Evolutionary conservation across 1,284 basidiomycete species (phyloP).

Genomic region (Rhodotorula sp.): DNA sequence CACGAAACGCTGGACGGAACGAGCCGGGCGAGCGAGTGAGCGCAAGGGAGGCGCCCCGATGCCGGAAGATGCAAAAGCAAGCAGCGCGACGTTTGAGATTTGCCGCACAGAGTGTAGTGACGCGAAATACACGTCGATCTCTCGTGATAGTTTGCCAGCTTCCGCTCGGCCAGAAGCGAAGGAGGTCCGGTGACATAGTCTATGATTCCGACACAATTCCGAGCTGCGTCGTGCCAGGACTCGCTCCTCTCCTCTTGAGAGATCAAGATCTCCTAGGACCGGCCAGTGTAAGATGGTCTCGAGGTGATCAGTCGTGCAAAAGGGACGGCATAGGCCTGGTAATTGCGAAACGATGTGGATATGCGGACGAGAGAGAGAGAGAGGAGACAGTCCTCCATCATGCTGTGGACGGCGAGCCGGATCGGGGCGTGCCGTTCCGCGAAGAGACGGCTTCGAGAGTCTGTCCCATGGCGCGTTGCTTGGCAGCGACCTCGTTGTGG

Average conservation of each 20-base stretch:
- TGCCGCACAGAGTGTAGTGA: too few relatives aligned
- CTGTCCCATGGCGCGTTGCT: constrained; percentile 23
- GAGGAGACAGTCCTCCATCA: neutral
- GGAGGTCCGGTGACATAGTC: too few relatives aligned
- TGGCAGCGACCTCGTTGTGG: constrained; percentile 21
- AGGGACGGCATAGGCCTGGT: neutral
- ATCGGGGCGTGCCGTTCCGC: neutral
- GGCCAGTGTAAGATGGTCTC: neutral
- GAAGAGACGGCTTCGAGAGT: constrained; percentile 10
- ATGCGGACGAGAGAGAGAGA: neutral
- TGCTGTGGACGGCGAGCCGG: neutral
- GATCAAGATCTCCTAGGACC: neutral
- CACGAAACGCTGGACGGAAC: too few relatives aligned
- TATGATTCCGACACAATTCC: too few relatives aligned
- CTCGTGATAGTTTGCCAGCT: too few relatives aligned
- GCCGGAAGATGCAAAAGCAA: too few relatives aligned
- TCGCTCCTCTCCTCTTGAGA: neutral
- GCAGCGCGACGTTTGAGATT: too few relatives aligned
- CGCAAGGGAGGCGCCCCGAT: too few relatives aligned
- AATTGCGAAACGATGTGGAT: neutral
- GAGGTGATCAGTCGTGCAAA: neutral
- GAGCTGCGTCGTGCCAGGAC: too few relatives aligned
- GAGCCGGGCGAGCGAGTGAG: too few relatives aligned
- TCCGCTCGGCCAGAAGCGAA: too few relatives aligned
- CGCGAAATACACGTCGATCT: too few relatives aligned